A percentile compares a stretch with the other conserved stretches of the same genome.
Evolutionary conservation across 140 eudicot species (phyloP).

Genomic region (Ambrosia hybrid): DNA sequence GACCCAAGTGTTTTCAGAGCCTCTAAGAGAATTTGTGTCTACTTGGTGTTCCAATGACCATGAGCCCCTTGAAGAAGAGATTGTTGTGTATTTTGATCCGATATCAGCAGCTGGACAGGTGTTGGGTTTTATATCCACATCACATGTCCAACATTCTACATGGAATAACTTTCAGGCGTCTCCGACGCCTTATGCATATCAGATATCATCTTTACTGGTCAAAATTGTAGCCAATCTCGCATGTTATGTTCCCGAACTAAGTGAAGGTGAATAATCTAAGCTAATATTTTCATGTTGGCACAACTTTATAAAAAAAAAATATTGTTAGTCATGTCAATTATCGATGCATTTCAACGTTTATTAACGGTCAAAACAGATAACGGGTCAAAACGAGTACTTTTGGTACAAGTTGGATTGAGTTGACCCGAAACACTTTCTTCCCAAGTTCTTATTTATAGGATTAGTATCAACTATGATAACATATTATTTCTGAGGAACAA

Average conservation of each 20-base stretch:
- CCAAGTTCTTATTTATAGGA: neutral
- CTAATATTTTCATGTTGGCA: neutral
- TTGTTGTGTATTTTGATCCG: slow-evolving; percentile 57
- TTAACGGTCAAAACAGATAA: neutral
- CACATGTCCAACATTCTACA: slow-evolving; percentile 27
- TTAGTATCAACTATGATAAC: neutral
- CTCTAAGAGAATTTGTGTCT: slow-evolving; percentile 56
- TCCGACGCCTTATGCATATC: slow-evolving; percentile 59
- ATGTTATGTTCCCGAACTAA: slow-evolving; percentile 56
- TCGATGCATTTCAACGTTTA: neutral
- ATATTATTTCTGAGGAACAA: too few species aligned
- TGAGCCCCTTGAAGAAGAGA: slow-evolving; percentile 60
- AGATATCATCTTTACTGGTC: slow-evolving; percentile 67
- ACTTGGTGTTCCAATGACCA: slow-evolving; percentile 74
- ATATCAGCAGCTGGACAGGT: slow-evolving; percentile 49
- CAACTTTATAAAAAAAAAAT: too few species aligned
- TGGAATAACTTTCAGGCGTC: slow-evolving; percentile 34
- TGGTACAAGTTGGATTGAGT: neutral
- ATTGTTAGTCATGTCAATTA: neutral
- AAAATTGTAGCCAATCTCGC: slow-evolving; percentile 77
- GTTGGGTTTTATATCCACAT: slow-evolving; percentile 32
- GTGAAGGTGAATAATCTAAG: slow-evolving; percentile 52
- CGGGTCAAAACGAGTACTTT: neutral
- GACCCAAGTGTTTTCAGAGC: slow-evolving; percentile 48
- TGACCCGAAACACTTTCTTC: slow-evolving; percentile 2